These are phyloP conservation scores for Botrytis medusae DNA, from an alignment of 2,329 filamentous ascomycete genomes.

Conservation along the genomic window DNA sequence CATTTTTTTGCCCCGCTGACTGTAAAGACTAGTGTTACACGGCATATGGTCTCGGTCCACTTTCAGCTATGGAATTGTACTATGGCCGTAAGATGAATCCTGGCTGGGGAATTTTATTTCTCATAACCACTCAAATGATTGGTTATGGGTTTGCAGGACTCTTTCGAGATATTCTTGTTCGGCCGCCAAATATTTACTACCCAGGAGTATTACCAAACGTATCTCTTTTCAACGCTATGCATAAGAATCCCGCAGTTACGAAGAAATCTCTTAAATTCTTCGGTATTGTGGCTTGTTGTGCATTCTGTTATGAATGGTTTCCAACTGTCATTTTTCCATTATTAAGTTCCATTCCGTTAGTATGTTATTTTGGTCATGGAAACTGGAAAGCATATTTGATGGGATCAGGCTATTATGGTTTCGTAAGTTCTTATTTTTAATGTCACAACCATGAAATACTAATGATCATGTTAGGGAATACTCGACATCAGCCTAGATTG, in stretches of 20 bases:
- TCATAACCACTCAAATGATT: constrained; percentile 61
- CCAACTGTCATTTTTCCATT: constrained; percentile 23
- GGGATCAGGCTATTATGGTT: constrained; percentile 45
- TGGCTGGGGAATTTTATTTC: constrained; percentile 50
- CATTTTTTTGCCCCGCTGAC: constrained; percentile 65
- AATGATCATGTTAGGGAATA: constrained; percentile 28
- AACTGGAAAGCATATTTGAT: constrained; percentile 51
- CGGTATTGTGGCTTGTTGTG: constrained; percentile 32
- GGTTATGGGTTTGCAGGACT: constrained; percentile 64
- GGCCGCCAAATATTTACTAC: constrained; percentile 64
- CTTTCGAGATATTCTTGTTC: constrained; percentile 56
- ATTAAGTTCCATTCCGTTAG: constrained; percentile 51
- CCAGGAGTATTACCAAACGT: constrained; percentile 53
- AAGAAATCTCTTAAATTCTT: constrained; percentile 42
- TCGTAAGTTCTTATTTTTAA: background rate
- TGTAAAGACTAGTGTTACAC: constrained; percentile 35
- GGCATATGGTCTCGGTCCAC: constrained; percentile 53
- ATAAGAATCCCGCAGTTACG: constrained; percentile 42
- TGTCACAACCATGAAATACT: background rate
- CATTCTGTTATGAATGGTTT: constrained; percentile 23
- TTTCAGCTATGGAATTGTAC: constrained; percentile 63
- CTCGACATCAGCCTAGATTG: constrained; percentile 46
- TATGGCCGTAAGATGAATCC: constrained; percentile 46
- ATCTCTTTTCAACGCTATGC: constrained; percentile 45
- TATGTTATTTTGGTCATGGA: constrained; percentile 49